Evolutionary conservation across 768 basidiomycete species (phyloP).

Genomic region (Mycena olivaceomarginata): DNA sequence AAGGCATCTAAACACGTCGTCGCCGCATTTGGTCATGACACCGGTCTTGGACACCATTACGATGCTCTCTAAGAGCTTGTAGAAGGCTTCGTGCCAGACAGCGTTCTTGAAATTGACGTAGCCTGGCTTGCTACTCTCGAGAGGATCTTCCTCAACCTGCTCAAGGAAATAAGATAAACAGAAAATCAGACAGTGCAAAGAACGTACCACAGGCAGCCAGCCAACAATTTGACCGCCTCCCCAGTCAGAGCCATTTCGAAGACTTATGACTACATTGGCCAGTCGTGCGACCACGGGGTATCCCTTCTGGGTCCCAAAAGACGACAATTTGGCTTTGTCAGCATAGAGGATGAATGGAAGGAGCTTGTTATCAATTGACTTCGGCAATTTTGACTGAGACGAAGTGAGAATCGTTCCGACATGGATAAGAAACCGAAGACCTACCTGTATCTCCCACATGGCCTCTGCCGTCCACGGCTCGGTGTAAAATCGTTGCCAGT

Average conservation of each 20-base stretch:
- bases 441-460: background rate
- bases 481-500: background rate
- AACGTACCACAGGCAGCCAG: conserved; percentile 61
- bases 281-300: conserved; percentile 59
- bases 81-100: conserved; percentile 53
- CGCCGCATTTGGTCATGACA: conserved; percentile 46
- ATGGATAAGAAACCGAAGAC: conserved; percentile 6
- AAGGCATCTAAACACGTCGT: conserved; percentile 50
- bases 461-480: background rate
- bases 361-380: conserved; percentile 40
- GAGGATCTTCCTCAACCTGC: conserved; percentile 39
- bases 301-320: conserved; percentile 60
- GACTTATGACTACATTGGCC: conserved; percentile 54
- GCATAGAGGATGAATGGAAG: conserved; percentile 61
- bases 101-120: conserved; percentile 49
- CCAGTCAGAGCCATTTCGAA: conserved; percentile 56
- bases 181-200: background rate
- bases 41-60: conserved; percentile 37
- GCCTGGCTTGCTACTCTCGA: conserved; percentile 45
- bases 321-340: conserved; percentile 61
- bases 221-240: conserved; percentile 61
- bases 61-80: conserved; percentile 45
- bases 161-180: background rate
- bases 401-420: conserved; percentile 17
- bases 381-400: background rate